These are phyloP conservation scores for Nothophaeocryptopus gaeumannii DNA, from an alignment of 2,329 filamentous ascomycete species.

Conservation along the genomic window DNA sequence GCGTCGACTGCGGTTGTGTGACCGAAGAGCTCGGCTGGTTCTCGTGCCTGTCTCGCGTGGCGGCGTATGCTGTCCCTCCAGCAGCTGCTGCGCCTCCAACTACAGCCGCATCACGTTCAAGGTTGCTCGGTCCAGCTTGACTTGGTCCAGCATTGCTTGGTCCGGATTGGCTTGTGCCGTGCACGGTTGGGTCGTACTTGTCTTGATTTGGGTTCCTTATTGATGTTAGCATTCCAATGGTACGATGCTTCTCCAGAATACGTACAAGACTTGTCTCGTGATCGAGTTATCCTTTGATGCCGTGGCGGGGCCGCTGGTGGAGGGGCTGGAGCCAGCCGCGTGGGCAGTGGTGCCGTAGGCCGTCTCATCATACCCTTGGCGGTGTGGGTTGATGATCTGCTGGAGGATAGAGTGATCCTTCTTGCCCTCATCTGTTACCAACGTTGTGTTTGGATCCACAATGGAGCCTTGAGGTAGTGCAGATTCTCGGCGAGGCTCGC, in stretches of 20 bases:
- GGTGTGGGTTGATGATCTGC: constrained; percentile 26
- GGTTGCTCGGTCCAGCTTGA: not conserved
- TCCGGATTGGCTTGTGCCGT: too few species aligned
- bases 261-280: too few species aligned
- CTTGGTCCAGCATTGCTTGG: too few species aligned
- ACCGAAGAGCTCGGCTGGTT: not conserved
- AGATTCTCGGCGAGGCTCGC: not conserved
- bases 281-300: constrained; percentile 2
- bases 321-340: constrained; percentile 1
- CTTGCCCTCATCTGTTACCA: constrained; percentile 10
- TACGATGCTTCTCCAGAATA: too few species aligned
- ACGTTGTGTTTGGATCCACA: constrained; percentile 9
- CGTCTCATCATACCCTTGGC: constrained; percentile 26
- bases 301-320: not conserved
- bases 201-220: too few species aligned
- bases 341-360: constrained; percentile 22
- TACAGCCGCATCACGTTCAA: constrained; percentile 16
- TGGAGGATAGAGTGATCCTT: constrained; percentile 21
- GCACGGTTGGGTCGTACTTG: too few species aligned
- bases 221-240: too few species aligned
- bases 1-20: not conserved
- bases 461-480: not conserved
- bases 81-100: constrained; percentile 32
- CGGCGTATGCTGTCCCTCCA: constrained; percentile 15
- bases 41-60: constrained; percentile 2